phyloP scores from a whole-genome alignment of 768 basidiomycete genomes.

The Suillus fuscotomentosus region DNA sequence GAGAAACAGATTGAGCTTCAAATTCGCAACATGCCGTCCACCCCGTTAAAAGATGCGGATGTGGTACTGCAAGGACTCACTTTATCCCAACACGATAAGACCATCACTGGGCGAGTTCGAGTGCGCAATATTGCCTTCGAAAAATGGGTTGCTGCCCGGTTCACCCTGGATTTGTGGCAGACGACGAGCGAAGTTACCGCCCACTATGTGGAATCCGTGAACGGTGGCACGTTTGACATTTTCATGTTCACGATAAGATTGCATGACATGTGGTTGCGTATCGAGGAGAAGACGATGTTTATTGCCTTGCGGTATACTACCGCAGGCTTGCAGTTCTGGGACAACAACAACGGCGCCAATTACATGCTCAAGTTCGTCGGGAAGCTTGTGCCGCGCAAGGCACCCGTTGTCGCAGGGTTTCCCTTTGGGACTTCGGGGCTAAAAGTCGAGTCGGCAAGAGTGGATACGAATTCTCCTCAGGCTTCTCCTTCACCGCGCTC shows the following conservation, averaged over 20 bases:
- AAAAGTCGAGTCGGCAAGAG: constrained; percentile 29
- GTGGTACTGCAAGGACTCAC: constrained; percentile 54
- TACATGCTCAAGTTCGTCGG: constrained; percentile 70
- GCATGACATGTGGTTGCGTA: constrained; percentile 70
- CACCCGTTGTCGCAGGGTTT: constrained; percentile 34
- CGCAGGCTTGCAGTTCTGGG: constrained; percentile 83
- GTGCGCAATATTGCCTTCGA: constrained; percentile 86
- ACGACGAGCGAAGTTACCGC: constrained; percentile 93
- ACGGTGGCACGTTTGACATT: constrained; percentile 51
- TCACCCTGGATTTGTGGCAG: constrained; percentile 94
- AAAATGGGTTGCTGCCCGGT: constrained; percentile 86
- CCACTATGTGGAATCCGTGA: constrained; percentile 51
- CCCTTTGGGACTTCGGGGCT: constrained; percentile 58
- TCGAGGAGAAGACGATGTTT: constrained; percentile 81
- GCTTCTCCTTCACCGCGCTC: constrained; percentile 18
- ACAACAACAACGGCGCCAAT: constrained; percentile 80
- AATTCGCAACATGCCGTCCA: constrained; percentile 64
- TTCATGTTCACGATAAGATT: constrained; percentile 79
- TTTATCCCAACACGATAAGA: constrained; percentile 50
- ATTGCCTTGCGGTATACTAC: constrained; percentile 74
- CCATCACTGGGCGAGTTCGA: constrained; percentile 69
- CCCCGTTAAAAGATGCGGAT: constrained; percentile 37
- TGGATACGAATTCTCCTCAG: constrained; percentile 16
- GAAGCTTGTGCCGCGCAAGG: constrained; percentile 20
- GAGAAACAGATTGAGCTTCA: constrained; percentile 53